Evolutionary conservation across 106 monocot genomes (phyloP).

Genomic region (Dendrobium nobile): DNA sequence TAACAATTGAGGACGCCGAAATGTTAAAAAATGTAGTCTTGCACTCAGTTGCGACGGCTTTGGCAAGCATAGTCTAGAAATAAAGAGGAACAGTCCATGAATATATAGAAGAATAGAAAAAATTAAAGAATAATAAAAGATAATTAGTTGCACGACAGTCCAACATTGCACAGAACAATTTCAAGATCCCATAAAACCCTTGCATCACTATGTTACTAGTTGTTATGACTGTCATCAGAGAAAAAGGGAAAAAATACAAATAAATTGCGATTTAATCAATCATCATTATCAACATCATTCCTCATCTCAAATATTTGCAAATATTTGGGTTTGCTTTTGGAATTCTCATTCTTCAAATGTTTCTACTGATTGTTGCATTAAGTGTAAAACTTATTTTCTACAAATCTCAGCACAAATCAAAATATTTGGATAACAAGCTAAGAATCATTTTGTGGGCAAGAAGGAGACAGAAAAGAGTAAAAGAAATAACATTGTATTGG

Average conservation of each 20-base stretch:
- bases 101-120: not conserved
- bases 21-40: conserved; percentile 99
- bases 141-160: not conserved
- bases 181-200: not conserved
- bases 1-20: conserved; percentile 98
- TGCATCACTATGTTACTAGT: not conserved
- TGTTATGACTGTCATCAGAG: not conserved
- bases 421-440: not conserved
- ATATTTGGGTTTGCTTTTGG: not conserved
- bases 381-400: not conserved
- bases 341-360: not conserved
- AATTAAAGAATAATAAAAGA: not conserved
- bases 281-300: not conserved
- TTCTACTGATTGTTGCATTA: not conserved
- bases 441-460: not conserved
- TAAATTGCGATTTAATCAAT: not conserved
- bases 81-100: conserved; percentile 7
- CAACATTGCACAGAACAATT: not conserved
- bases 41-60: conserved; percentile 99
- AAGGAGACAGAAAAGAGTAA: too few relatives aligned
- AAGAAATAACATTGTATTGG: too few relatives aligned
- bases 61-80: conserved; percentile 95
- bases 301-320: not conserved
- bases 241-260: not conserved
- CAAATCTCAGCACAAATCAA: not conserved